Conservation (phyloP, 2,329 filamentous ascomycete species). For the Epichloe uncinata region DNA sequence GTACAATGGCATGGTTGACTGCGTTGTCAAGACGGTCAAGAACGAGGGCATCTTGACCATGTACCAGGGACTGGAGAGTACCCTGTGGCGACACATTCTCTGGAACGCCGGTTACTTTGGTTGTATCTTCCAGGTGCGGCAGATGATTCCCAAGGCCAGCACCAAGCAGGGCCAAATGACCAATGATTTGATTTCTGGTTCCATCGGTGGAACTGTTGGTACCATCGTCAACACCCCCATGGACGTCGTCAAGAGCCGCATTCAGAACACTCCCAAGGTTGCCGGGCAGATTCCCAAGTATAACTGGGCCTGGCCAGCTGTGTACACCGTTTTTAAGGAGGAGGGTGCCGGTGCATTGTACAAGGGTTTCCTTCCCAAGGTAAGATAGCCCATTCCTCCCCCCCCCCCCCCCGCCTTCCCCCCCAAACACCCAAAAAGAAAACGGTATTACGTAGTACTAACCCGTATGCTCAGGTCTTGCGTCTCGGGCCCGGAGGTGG, state of each 20-base stretch:
- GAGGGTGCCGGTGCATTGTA: slow-evolving; percentile 88
- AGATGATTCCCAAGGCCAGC: slow-evolving; percentile 66
- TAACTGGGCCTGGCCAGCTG: slow-evolving; percentile 91
- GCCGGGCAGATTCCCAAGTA: slow-evolving; percentile 81
- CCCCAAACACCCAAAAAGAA: not conserved
- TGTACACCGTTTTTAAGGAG: slow-evolving; percentile 79
- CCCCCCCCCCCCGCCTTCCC: too few species aligned
- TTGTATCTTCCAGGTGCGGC: slow-evolving; percentile 93
- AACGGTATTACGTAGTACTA: slow-evolving; percentile 5
- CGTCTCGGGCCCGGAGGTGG: slow-evolving; percentile 43
- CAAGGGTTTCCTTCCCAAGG: slow-evolving; percentile 97
- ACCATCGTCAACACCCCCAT: slow-evolving; percentile 91
- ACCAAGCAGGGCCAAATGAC: slow-evolving; percentile 69
- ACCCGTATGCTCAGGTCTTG: slow-evolving; percentile 19
- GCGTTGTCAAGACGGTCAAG: slow-evolving; percentile 67
- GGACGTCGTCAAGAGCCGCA: slow-evolving; percentile 96
- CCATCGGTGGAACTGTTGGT: slow-evolving; percentile 74
- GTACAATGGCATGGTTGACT: slow-evolving; percentile 72
- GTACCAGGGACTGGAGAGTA: slow-evolving; percentile 95
- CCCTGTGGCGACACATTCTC: slow-evolving; percentile 78
- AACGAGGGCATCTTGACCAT: slow-evolving; percentile 75
- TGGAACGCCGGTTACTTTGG: slow-evolving; percentile 98
- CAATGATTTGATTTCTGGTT: slow-evolving; percentile 80
- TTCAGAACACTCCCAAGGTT: slow-evolving; percentile 83
- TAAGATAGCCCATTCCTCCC: slow-evolving; percentile 32